phyloP scores from a whole-genome alignment of 2,329 filamentous ascomycete genomes.

The Colletotrichum tabaci region DNA sequence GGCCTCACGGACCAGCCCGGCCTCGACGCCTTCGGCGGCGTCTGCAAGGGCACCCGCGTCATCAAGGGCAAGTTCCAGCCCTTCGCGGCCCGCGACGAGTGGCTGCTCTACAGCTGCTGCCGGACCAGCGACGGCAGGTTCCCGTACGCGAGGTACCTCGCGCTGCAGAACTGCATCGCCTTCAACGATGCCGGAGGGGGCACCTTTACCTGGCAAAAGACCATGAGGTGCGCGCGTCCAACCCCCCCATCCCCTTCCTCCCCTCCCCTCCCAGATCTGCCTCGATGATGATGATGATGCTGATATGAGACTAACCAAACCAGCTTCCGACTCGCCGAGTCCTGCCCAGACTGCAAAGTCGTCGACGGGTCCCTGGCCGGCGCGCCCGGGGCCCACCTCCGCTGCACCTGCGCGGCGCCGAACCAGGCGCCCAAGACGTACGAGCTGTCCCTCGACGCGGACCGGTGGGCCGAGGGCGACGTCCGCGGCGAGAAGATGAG shows the following conservation, averaged over 20 bases:
- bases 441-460: neutral
- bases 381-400: neutral
- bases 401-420: neutral
- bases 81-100: neutral
- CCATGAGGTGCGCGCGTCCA: neutral
- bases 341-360: neutral
- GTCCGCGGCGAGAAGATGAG: neutral
- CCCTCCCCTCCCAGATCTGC: no score
- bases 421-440: neutral
- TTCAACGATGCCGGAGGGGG: constrained; percentile 1
- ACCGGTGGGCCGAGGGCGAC: neutral
- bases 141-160: neutral
- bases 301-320: neutral
- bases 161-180: constrained; percentile 1
- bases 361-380: neutral
- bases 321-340: neutral
- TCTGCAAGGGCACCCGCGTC: constrained; percentile 52
- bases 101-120: neutral
- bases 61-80: neutral
- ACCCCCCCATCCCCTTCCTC: no score
- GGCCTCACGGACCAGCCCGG: neutral
- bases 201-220: neutral
- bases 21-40: constrained; percentile 68
- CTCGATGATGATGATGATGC: neutral
- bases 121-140: neutral